Conservation (phyloP, 345 rosid genomes). For the Dimocarpus longan region DNA sequence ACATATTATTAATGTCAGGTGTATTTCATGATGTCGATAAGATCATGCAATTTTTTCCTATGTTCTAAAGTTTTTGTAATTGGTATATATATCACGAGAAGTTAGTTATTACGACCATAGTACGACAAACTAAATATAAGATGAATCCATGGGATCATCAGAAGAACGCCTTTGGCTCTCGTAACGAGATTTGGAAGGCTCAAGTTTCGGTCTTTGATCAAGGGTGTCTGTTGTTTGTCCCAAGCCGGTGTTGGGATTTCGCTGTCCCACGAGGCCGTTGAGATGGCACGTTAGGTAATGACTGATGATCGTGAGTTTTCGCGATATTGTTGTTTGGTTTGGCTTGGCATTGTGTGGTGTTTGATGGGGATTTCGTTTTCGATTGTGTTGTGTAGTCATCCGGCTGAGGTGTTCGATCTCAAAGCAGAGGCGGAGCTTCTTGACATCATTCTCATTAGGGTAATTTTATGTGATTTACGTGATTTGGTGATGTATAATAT, state of each 20-base stretch:
- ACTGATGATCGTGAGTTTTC: no score
- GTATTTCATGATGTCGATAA: neutral
- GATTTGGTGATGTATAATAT: no score
- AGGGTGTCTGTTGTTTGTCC: conserved; percentile 76
- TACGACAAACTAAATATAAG: conserved; percentile 18
- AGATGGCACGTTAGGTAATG: no score
- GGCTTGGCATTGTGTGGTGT: no score
- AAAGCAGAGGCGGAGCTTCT: no score
- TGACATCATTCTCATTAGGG: no score
- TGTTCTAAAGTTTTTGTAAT: neutral
- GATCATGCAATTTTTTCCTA: neutral
- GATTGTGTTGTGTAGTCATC: no score
- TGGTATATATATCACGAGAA: neutral
- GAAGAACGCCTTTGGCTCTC: conserved; percentile 64
- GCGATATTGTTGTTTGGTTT: no score
- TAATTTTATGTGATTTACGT: no score
- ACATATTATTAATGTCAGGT: neutral
- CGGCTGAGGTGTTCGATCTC: no score
- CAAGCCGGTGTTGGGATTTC: conserved; percentile 65
- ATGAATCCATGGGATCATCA: conserved; percentile 78
- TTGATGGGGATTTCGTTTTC: no score
- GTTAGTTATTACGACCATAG: neutral
- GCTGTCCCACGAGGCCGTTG: no score
- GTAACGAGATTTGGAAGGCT: conserved; percentile 52
- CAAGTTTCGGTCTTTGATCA: conserved; percentile 45